Evolutionary conservation across 192 early-diverging fungal genomes (phyloP), one percentile per base, ranked within the genome.

Genomic region (Coemansia sp.): DNA sequence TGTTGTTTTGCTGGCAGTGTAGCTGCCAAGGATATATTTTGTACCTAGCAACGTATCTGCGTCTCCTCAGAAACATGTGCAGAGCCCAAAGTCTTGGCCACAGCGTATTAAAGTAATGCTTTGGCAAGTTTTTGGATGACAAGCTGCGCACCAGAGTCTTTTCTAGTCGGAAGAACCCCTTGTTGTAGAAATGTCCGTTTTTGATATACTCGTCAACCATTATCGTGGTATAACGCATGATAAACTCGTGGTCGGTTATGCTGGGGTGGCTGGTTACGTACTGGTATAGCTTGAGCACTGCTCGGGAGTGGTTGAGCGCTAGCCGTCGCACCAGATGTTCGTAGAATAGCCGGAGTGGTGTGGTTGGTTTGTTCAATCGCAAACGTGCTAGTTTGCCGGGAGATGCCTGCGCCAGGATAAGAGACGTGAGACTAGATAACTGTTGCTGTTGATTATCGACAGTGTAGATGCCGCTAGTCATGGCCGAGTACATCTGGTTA

Each of bases 51-150:
- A 81, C 61, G 38, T 81, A 76, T 37, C 20, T 62, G n/a, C 32
- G 57, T 8, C 67, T 55, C 5, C 79, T 66, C 61, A 81, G 60
- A 20, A 81, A 81, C 74, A 76, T 73, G n/a, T 81, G 65, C 60
- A 81, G 60, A 0, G 66, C 64, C 79, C 79, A 81, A 51, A 81
- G 69, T 9, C 79, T 55, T 2, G 74, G 65, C 0, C 66, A 64
- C 60, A 70, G n/a, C 6, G 17, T 1, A 36, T 75, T 72, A 11
- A 67, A 34, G 36, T 67, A 72, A 0, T 28, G 9, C 3, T 38
- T 36, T 4, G 79, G 39, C 34, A 81, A 73, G 33, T 65, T 22
- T 66, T 18, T 61, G 55, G 55, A 22, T 45, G 12, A 75, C 70
- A 28, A 58, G 59, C 28, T 64, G 65, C 54, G 54, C 4, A 56